Evolutionary conservation across 257 asterid genomes (phyloP), one percentile per base, ranked within the genome.

Genomic region (Avicennia marina): DNA sequence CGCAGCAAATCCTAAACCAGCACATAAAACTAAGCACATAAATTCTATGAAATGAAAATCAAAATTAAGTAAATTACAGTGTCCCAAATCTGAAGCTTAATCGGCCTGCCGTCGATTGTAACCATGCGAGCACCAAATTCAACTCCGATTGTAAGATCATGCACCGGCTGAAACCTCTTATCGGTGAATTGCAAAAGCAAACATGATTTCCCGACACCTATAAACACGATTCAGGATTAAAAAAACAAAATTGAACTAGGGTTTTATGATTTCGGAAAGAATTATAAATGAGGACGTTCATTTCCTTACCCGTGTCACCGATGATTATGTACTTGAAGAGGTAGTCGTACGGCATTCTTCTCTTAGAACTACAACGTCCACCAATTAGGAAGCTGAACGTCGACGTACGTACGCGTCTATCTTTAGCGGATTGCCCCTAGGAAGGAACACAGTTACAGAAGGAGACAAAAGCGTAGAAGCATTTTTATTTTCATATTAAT

Each of bases 281-380:
- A 20, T 12, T 2, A 6, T 40, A 59, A n/a, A 32, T 2, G 4
- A 7, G 0, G 21, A 31, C 13, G 47, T 0, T n/a, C 6, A 36
- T 18, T 13, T 4, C 4, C 31, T 9, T 64, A 78, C 87, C 87
- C 33, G 95, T 83, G 66, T 83, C 95, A 22, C 95, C 94, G 69
- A 86, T 86, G 76, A 86, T 81, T 60, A 83, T 86, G 73, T 78
- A 86, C 68, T 86, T 86, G 79, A 81, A 86, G 43, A 86, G 89
- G 65, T 86, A 86, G 50, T 83, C 95, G 74, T 81, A 86, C 60
- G 95, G 78, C 95, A 86, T 86, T 51, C 58, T 70, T 51, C 41
- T 6, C 55, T n/a, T 13, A 42, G 16, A 41, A 67, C 60, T 60
- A 63, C 65, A 65, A 19, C 62, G 78, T 53, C 48, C 11, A 11